phyloP scores from a whole-genome alignment of 352 stramenopile genomes.

The Phytophthora sp. region DNA sequence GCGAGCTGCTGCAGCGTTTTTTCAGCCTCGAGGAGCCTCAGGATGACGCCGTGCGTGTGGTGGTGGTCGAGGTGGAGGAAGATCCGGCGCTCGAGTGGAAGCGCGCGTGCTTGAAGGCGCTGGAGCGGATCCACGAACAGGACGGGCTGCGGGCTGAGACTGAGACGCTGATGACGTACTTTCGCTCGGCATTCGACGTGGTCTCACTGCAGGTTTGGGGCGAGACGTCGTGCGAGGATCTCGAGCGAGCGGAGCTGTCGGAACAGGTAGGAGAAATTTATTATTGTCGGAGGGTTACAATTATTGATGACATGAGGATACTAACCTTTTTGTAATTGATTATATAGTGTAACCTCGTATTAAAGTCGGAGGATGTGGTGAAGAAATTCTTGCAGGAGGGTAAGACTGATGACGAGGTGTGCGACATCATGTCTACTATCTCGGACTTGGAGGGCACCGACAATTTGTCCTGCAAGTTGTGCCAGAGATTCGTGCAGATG shows the following conservation, averaged over 20 bases:
- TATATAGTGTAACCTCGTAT: slow-evolving; percentile 48
- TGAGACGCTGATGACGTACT: slow-evolving; percentile 43
- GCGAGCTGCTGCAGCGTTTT: slow-evolving; percentile 47
- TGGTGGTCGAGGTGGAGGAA: slow-evolving; percentile 43
- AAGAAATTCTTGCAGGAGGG: slow-evolving; percentile 46
- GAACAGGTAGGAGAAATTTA: slow-evolving; percentile 33
- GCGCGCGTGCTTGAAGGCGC: slow-evolving; percentile 51
- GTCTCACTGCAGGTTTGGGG: slow-evolving; percentile 53
- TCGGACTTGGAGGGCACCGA: slow-evolving; percentile 38
- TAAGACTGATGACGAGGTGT: slow-evolving; percentile 58
- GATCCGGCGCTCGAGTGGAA: slow-evolving; percentile 32
- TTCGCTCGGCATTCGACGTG: slow-evolving; percentile 48
- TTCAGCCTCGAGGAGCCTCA: slow-evolving; percentile 28
- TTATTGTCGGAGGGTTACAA: background rate
- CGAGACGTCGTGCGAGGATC: slow-evolving; percentile 58
- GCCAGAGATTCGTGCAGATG: slow-evolving; percentile 81
- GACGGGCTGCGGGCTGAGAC: slow-evolving; percentile 43
- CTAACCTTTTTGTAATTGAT: slow-evolving; percentile 4
- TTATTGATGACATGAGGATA: slow-evolving; percentile 12
- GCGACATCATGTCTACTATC: slow-evolving; percentile 39
- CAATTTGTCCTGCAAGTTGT: slow-evolving; percentile 70
- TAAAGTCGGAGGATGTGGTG: slow-evolving; percentile 52
- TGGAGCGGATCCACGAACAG: slow-evolving; percentile 51
- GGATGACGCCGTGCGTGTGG: slow-evolving; percentile 31
- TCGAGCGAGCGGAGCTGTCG: slow-evolving; percentile 35